phyloP scores from a whole-genome alignment of 805 yeast species.

The Spathaspora hagerdaliae region DNA sequence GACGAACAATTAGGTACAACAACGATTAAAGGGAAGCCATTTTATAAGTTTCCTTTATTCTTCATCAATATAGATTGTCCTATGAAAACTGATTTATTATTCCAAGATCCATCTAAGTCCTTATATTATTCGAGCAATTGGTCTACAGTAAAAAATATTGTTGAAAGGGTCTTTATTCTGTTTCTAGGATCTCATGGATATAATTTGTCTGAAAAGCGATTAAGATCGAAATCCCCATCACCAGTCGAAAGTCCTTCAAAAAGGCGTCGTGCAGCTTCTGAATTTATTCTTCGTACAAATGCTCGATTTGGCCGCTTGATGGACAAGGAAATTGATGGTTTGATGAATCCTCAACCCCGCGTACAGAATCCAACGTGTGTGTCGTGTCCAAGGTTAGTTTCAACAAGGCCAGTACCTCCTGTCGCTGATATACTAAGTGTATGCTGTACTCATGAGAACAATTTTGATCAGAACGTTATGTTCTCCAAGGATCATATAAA shows the following conservation, averaged over 20 bases:
- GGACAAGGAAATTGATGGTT: constrained; percentile 4
- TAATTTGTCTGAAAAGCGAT: background rate
- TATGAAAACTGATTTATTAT: constrained; percentile 25
- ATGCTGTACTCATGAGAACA: background rate
- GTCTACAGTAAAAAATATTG: constrained; percentile 1
- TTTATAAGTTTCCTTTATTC: constrained; percentile 33
- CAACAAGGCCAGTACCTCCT: background rate
- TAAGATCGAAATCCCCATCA: background rate
- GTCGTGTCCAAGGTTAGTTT: background rate
- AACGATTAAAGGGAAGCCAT: constrained; percentile 22
- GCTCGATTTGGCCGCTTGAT: constrained; percentile 1
- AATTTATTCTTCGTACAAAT: constrained; percentile 3
- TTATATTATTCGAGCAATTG: background rate
- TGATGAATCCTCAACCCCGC: background rate
- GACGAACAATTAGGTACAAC: background rate
- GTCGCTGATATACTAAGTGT: background rate
- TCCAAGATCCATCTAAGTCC: constrained; percentile 25
- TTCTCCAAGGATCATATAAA: constrained; percentile 15
- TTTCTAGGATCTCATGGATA: constrained; percentile 4
- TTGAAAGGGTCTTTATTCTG: constrained; percentile 4
- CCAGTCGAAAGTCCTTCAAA: constrained; percentile 2
- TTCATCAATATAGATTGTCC: constrained; percentile 29
- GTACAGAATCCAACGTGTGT: background rate
- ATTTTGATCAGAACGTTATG: background rate
- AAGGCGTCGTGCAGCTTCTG: constrained; percentile 1